Conservation (phyloP, 2,329 filamentous ascomycete genomes). For the Botrytis tulipae region DNA sequence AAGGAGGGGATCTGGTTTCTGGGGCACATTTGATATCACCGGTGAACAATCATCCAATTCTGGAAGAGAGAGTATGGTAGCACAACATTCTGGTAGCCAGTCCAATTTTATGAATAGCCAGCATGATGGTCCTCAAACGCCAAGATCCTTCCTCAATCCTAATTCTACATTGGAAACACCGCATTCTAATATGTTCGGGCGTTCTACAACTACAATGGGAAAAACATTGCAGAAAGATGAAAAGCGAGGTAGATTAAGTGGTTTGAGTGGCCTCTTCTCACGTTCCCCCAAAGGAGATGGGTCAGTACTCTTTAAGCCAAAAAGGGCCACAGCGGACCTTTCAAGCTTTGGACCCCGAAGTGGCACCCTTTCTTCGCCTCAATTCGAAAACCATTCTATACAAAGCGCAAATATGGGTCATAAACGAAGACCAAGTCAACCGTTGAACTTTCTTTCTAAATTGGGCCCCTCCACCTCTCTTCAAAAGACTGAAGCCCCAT, state of each 20-base stretch:
- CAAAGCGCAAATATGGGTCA: neutral
- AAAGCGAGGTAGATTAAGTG: neutral
- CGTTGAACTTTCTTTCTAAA: slow-evolving; percentile 19
- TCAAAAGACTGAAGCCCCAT: slow-evolving; percentile 9
- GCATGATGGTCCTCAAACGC: neutral
- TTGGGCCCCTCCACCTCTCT: slow-evolving; percentile 8
- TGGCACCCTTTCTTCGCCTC: slow-evolving; percentile 8
- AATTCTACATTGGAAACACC: neutral
- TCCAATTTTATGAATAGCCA: slow-evolving; percentile 28
- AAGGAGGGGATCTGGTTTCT: slow-evolving; percentile 44
- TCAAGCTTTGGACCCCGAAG: neutral
- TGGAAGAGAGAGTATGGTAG: slow-evolving; percentile 36
- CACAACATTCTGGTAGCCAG: slow-evolving; percentile 35
- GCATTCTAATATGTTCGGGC: neutral
- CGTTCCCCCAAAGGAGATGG: slow-evolving; percentile 5
- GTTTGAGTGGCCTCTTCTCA: slow-evolving; percentile 13
- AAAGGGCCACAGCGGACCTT: slow-evolving; percentile 16
- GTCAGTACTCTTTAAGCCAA: slow-evolving; percentile 11
- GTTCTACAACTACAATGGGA: slow-evolving; percentile 9
- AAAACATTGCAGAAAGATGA: slow-evolving; percentile 7
- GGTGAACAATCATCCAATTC: slow-evolving; percentile 1
- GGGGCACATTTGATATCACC: slow-evolving; percentile 14
- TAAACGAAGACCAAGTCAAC: slow-evolving; percentile 17
- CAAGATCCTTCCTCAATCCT: neutral
- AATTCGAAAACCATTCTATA: neutral